Base-by-base conservation (phyloP, 164 flowering plant species). In the Tetracentron sinense region DNA sequence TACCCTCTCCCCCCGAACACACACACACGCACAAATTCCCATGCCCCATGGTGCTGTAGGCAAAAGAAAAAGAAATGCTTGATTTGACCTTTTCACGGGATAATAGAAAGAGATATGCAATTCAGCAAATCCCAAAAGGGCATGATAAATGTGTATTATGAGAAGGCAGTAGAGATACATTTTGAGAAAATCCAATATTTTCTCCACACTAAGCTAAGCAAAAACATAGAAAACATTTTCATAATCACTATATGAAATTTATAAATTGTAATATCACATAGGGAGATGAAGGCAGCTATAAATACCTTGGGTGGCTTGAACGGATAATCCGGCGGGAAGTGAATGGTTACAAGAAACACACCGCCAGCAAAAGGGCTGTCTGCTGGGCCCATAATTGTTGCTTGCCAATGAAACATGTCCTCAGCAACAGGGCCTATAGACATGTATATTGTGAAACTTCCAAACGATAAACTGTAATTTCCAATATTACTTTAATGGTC, bases 341-440 rank as follows among this genome's bases (percentile, higher is more conserved):
- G 44, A 38, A 38, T 38, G 44, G 44, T 38, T 16, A 38, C 44
- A 12, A 38, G 14, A 38, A 38, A 38, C 14, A 38, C 44, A 8
- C 44, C 44, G 14, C 44, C 44, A 38, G 44, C 44, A 38, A 38
- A 38, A 22, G 52, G 21, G 26, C 35, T 27, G 10, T 64, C 67
- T n/a, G 62, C 4, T 30, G 70, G 70, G n/a, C 70, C 70, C 70
- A 67, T 67, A 20, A 67, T 67, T 44, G 70, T 67, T 42, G 64
- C 70, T 21, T 67, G 64, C 70, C 70, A 67, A 48, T 67, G 70
- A 54, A 67, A 67, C 70, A 67, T 67, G 54, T 67, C 64, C 21
- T 67, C 70, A 42, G 59, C 70, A 0, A 67, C 70, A 60, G 70
- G 70, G 4, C 70, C 70, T 67, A 60, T 16, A 53, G 8, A 59